Evolutionary conservation across 495 filamentous ascomycete species (phyloP).

Genomic region (Corynascus novoguineensis): DNA sequence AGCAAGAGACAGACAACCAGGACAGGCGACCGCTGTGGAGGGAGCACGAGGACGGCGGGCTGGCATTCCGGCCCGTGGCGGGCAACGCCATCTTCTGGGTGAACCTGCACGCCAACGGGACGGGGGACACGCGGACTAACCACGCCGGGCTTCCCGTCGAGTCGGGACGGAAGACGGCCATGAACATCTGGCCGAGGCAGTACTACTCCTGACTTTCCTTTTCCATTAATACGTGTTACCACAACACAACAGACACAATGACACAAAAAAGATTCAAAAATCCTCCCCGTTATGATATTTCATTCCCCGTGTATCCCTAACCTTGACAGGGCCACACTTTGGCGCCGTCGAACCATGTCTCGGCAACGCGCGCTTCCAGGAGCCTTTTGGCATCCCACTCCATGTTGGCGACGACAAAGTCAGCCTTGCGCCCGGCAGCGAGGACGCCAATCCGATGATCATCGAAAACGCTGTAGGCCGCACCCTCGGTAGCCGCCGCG

Average conservation of each 20-base stretch:
- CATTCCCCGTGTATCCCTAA: neutral
- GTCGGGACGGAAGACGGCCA: conserved; percentile 46
- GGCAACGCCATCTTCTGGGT: conserved; percentile 53
- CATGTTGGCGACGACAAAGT: conserved; percentile 57
- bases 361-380: conserved; percentile 43
- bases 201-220: conserved; percentile 31
- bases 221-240: too few relatives aligned
- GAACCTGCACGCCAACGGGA: conserved; percentile 45
- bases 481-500: conserved; percentile 50
- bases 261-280: too few relatives aligned
- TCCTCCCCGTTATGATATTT: too few relatives aligned
- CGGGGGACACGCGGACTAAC: conserved; percentile 42
- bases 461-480: conserved; percentile 54
- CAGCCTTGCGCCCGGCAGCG: conserved; percentile 46
- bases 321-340: conserved; percentile 38
- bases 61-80: conserved; percentile 47
- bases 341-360: conserved; percentile 54
- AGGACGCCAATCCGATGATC: conserved; percentile 49
- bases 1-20: conserved; percentile 4
- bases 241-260: too few relatives aligned
- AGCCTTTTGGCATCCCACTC: conserved; percentile 48
- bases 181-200: conserved; percentile 53
- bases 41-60: conserved; percentile 43
- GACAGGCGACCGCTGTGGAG: conserved; percentile 35
- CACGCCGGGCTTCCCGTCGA: conserved; percentile 48